These are phyloP conservation scores for Pseudovirgaria hyperparasitica DNA, from an alignment of 2,329 filamentous ascomycete genomes.

Conservation along the genomic window DNA sequence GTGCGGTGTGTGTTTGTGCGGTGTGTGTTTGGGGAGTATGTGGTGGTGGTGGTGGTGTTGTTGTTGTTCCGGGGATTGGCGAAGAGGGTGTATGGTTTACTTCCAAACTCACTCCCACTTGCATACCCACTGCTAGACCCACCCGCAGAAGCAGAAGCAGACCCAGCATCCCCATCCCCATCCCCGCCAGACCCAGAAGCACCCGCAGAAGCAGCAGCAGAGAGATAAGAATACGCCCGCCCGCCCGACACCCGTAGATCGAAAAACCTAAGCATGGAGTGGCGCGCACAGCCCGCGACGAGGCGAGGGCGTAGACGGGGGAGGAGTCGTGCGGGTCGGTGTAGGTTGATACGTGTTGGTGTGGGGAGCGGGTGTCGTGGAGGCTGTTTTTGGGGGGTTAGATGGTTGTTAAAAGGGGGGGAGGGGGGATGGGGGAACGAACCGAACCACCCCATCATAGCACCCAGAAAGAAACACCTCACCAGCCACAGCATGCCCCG, in stretches of 20 bases:
- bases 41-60: conserved; percentile 1
- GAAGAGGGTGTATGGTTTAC: too few relatives aligned
- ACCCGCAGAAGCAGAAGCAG: too few relatives aligned
- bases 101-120: too few relatives aligned
- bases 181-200: too few relatives aligned
- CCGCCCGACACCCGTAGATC: conserved; percentile 42
- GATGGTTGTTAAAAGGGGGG: background rate
- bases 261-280: conserved; percentile 49
- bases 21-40: conserved; percentile 5
- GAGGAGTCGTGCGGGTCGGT: conserved; percentile 44
- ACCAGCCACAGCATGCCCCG: conserved; percentile 25
- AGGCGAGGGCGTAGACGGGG: conserved; percentile 47
- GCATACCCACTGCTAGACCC: too few relatives aligned
- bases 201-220: conserved; percentile 6
- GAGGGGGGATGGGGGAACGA: background rate
- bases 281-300: conserved; percentile 42
- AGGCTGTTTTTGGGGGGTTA: conserved; percentile 34
- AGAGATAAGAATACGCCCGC: conserved; percentile 23
- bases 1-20: conserved; percentile 1
- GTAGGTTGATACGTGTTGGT: conserved; percentile 36
- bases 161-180: too few relatives aligned
- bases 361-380: conserved; percentile 46
- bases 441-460: conserved; percentile 41
- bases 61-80: conserved; percentile 4
- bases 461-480: conserved; percentile 47